Evolutionary conservation across 2,329 filamentous ascomycete genomes (phyloP).

Genomic region (Leptographium wingfieldii): DNA sequence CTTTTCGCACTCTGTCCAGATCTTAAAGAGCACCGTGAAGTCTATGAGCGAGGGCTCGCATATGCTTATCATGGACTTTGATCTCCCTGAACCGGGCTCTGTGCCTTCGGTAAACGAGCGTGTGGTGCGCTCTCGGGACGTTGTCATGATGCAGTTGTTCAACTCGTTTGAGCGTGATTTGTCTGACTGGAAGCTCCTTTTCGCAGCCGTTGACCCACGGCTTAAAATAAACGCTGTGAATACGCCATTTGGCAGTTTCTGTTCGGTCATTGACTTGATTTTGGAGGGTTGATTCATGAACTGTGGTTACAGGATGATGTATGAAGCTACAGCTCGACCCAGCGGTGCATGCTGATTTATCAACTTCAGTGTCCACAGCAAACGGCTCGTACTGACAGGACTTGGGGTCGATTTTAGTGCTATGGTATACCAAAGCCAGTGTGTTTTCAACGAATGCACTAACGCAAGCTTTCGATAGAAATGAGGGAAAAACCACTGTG

Average conservation of each 20-base stretch:
- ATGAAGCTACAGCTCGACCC: too few relatives aligned
- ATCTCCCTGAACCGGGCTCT: neutral
- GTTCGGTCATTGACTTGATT: neutral
- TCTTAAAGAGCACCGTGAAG: neutral
- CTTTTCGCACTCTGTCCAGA: neutral
- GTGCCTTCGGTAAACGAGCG: neutral
- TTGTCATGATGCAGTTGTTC: neutral
- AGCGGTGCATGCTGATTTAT: too few relatives aligned
- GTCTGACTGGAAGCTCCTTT: neutral
- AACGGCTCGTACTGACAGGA: too few relatives aligned
- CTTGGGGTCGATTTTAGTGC: too few relatives aligned
- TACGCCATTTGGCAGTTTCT: neutral
- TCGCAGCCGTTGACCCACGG: neutral
- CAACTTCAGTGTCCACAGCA: too few relatives aligned
- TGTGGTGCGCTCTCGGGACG: neutral
- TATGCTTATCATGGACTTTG: neutral
- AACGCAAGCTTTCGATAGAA: too few relatives aligned
- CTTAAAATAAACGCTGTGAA: neutral
- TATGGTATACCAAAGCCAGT: too few relatives aligned
- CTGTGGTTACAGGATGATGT: neutral
- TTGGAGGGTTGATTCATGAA: neutral
- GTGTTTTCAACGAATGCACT: too few relatives aligned
- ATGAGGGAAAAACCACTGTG: too few relatives aligned
- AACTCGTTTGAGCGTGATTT: neutral
- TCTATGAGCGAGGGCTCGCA: neutral